Conservation (phyloP, 2,329 filamentous ascomycete species). For the Alternaria sp. region DNA sequence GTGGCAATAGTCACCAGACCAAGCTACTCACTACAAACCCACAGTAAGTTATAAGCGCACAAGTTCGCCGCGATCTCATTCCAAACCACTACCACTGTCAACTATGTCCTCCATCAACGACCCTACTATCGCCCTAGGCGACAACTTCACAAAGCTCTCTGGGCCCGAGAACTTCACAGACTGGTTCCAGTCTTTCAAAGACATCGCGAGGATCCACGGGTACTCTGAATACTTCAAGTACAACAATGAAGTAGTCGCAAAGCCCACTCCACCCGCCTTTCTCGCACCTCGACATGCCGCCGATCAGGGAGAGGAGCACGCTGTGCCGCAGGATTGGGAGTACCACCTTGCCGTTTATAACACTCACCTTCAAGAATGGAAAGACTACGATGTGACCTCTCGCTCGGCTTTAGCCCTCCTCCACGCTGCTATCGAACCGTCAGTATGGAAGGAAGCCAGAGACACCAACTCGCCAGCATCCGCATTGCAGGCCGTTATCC, state of each 20-base stretch:
- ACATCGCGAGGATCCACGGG: neutral
- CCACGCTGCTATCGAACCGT: neutral
- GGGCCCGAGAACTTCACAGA: neutral
- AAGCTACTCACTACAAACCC: neutral
- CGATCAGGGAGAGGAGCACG: no score
- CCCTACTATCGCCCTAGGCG: neutral
- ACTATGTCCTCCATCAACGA: neutral
- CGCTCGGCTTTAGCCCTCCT: neutral
- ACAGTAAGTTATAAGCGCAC: neutral
- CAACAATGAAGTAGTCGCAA: neutral
- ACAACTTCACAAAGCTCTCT: neutral
- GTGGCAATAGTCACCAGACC: neutral
- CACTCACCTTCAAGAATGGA: neutral
- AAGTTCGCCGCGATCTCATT: neutral
- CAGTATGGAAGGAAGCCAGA: neutral
- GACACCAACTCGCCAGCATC: neutral
- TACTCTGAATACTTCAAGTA: neutral
- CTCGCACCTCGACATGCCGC: neutral
- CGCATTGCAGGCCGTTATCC: neutral
- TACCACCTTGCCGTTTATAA: neutral
- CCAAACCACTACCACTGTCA: neutral
- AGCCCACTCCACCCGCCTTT: neutral
- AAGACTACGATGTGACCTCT: neutral
- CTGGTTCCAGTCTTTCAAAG: neutral
- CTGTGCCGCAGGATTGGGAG: neutral